Base-by-base conservation (phyloP, 805 yeast species). In the Torulaspora delbrueckii region DNA sequence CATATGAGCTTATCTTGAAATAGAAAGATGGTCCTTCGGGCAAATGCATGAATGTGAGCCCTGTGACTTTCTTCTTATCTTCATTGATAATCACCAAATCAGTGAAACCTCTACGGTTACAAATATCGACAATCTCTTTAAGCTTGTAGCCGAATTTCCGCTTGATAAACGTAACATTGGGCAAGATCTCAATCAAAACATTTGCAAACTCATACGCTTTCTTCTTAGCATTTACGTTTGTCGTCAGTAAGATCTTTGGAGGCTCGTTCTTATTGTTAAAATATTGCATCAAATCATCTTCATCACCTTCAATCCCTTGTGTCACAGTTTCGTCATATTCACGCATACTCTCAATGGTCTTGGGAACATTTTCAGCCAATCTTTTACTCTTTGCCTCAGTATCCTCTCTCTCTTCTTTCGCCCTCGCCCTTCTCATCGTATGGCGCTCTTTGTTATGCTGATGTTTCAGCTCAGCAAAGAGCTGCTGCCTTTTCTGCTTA, bases 1-100 rank as follows among this genome's bases (percentile, higher is more conserved):
- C 77, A 36, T 85, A 74, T 3, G 96, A 87, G 6, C 88, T 73
- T 3, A 93, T 71, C 24, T 93, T 83, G 60, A 93, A 93, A 68
- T 91, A 90, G 63, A 88, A 88, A 0, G 97, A 85, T 30, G 99
- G 99, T 1, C 99, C 99, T 37, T 77, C 86, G 7, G 99, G 99
- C 48, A 93, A 74, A 69, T 93, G 96, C 46, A 93, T 84, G 60
- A 93, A 86, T 1, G 98, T 88, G 47, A 93, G 69, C 1, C 99
- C 99, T 43, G 86, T 90, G 31, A 93, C 95, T 52, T 76, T 77
- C 67, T 91, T 93, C 68, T 90, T 90, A 68, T 88, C 96, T 67
- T 93, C 99, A 64, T 93, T 93, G 49, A 93, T 79, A 40, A 93
- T 89, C 25, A 93, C 71, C 58, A 93, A 70, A 61, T 90, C 96